Base-by-base conservation (phyloP, 352 stramenopile species). In the Phytophthora sojae region DNA sequence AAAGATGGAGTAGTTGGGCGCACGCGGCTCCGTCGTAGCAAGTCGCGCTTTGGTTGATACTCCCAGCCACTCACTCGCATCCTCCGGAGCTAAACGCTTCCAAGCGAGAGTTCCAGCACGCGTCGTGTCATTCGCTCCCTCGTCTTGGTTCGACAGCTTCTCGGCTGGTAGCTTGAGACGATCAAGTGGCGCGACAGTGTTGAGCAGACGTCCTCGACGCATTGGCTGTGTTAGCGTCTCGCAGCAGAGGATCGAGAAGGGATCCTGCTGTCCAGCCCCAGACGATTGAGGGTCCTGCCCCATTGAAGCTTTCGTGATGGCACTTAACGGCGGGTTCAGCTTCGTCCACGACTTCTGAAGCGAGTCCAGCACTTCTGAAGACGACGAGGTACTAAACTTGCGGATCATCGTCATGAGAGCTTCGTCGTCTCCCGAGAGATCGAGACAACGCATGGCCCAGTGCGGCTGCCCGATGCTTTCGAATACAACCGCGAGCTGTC, bases 361-460 rank as follows among this genome's bases (percentile, higher is more conserved):
- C 5, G 69, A 59, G 2, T 73, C 67, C 0, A 90, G 30, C 17
- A 89, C 54, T 15, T 79, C 45, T 8, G 76, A 58, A 6, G 72
- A 65, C 8, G 21, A 39, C 2, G 71, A 44, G 14, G 64, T 44
- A 14, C 52, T 72, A 11, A 80, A 72, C 17, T 78, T 77, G 2
- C 61, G 72, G 0, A 83, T 59, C 67, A 94, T 75, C 3, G 80
- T 77, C 11, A 94, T 29, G 2, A 96, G 77, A 14, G 79, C 81
- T 3, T 88, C 32, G 37, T 96, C 87, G 44, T 94, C 85, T 29
- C 89, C 87, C 26, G 85, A 88, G 1, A 93, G 26, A 61, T 95
- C 89, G 25, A 93, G 72, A 44, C 84, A 95, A 37, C 83, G 82
- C 19, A 88, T 52, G 2, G 85, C 83, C 57, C 89, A 74, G 23